Conservation (phyloP, 257 asterid genomes). For the Lantana camara region DNA sequence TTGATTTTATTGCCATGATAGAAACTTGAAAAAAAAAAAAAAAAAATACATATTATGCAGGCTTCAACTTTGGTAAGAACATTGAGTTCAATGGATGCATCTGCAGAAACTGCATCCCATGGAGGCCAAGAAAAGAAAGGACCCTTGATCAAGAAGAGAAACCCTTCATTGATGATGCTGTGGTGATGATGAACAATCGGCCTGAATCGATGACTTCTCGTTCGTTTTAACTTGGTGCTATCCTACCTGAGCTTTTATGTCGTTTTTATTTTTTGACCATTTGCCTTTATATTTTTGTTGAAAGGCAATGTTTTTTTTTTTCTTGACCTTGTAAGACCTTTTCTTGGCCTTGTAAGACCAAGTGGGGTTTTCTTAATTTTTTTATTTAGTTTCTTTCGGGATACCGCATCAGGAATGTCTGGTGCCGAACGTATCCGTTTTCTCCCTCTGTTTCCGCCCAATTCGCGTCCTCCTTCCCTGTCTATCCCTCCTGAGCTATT, state of each 20-base stretch:
- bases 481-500: slow-evolving; percentile 85
- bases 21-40: background rate
- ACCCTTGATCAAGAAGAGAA: slow-evolving; percentile 18
- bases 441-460: slow-evolving; percentile 34
- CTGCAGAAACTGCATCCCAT: no score
- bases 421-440: slow-evolving; percentile 12
- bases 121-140: background rate
- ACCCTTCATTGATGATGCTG: background rate
- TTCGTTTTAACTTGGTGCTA: slow-evolving; percentile 38
- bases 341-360: slow-evolving; percentile 75
- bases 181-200: no score
- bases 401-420: slow-evolving; percentile 11
- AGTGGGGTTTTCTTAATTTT: no score
- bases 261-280: slow-evolving; percentile 51
- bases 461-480: slow-evolving; percentile 75
- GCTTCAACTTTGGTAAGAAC: background rate
- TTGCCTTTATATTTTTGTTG: slow-evolving; percentile 37
- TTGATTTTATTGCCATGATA: background rate
- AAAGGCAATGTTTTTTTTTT: slow-evolving; percentile 7
- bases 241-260: slow-evolving; percentile 59
- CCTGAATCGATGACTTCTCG: background rate
- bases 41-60: background rate
- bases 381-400: background rate
- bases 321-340: slow-evolving; percentile 91
- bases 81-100: background rate